These are phyloP conservation scores for Beta macrorhiza DNA, from an alignment of 179 eudicot species.

Conservation along the genomic window DNA sequence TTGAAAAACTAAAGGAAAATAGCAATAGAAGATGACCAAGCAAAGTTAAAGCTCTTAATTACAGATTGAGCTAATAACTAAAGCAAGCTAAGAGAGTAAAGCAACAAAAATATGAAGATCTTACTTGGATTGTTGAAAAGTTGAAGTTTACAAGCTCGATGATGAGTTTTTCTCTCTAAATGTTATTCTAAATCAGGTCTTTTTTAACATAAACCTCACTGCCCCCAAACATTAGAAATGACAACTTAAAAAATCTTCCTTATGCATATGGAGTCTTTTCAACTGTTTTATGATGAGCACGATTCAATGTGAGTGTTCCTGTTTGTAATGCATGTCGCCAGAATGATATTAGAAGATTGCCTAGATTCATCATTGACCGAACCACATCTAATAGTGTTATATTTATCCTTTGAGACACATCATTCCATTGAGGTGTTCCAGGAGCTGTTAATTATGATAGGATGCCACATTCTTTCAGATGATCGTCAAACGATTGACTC, in stretches of 20 bases:
- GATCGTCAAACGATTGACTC: background rate
- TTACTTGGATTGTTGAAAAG: too few relatives aligned
- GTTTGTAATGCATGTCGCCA: background rate
- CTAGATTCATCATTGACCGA: background rate
- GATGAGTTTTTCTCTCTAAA: too few relatives aligned
- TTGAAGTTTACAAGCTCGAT: too few relatives aligned
- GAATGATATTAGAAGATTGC: background rate
- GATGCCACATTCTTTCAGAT: background rate
- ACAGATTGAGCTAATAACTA: too few relatives aligned
- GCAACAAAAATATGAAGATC: too few relatives aligned
- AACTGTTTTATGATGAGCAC: background rate
- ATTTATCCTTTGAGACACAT: background rate
- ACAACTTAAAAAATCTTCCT: background rate
- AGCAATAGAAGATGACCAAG: too few relatives aligned
- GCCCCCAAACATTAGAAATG: background rate
- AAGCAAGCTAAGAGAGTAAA: too few relatives aligned
- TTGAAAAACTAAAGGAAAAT: too few relatives aligned
- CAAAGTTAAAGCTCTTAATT: too few relatives aligned
- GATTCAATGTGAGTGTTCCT: background rate
- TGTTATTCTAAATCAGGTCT: too few relatives aligned
- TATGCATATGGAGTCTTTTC: background rate
- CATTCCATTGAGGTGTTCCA: background rate
- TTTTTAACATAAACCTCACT: background rate
- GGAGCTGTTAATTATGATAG: background rate
- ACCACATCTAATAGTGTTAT: background rate